Evolutionary conservation across 2,329 filamentous ascomycete genomes (phyloP).

Genomic region (Verticillium longisporum): DNA sequence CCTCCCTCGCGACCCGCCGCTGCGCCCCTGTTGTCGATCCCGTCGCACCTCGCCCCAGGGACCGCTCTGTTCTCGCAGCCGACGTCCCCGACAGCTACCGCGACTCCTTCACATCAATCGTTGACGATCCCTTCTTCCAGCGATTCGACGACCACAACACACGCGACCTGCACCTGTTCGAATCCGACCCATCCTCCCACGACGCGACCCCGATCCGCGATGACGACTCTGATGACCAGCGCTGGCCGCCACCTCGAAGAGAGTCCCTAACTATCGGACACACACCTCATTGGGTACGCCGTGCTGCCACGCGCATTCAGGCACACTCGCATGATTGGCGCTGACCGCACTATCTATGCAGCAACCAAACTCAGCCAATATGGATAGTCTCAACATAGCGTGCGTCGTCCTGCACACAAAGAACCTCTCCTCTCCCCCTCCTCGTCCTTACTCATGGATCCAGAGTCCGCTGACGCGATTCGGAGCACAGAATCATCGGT

Average conservation of each 20-base stretch:
- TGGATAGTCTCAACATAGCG: conserved; percentile 59
- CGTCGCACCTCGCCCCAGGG: conserved; percentile 12
- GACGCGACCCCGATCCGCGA: conserved; percentile 21
- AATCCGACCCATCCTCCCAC: conserved; percentile 15
- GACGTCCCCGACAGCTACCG: conserved; percentile 23
- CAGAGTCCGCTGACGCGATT: not conserved
- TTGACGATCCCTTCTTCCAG: conserved; percentile 50
- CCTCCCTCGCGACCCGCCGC: conserved; percentile 7
- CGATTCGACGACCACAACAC: conserved; percentile 31
- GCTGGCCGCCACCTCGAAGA: conserved; percentile 39
- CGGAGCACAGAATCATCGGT: conserved; percentile 43
- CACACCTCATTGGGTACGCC: conserved; percentile 29
- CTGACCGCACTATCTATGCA: conserved; percentile 10
- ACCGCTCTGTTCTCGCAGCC: conserved; percentile 10
- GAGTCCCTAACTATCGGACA: conserved; percentile 38
- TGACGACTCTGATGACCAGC: conserved; percentile 29
- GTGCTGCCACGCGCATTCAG: conserved; percentile 9
- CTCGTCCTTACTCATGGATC: not conserved
- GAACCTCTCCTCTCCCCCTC: not conserved
- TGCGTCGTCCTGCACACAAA: not conserved
- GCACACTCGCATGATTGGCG: conserved; percentile 9
- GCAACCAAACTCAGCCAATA: conserved; percentile 21
- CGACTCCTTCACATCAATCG: conserved; percentile 45
- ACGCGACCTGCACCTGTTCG: conserved; percentile 18
- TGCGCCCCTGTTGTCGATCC: conserved; percentile 2